Evolutionary conservation across 2,329 filamentous ascomycete genomes (phyloP), one percentile per base, ranked within the genome.

Genomic region (Colletotrichum somersetense): DNA sequence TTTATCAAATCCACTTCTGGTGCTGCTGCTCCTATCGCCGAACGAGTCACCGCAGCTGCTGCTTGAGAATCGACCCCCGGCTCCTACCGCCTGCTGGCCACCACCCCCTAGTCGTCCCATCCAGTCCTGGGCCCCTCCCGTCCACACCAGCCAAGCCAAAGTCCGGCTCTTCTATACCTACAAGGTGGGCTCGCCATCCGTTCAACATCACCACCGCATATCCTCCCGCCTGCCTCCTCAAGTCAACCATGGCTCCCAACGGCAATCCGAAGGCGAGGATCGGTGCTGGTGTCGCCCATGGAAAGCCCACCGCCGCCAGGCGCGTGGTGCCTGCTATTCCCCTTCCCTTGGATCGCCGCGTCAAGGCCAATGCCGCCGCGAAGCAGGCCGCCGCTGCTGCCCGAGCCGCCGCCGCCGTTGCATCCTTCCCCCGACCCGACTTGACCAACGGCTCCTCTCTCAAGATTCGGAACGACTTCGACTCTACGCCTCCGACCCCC

Each of bases 281-380:
- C 42, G 61, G 70, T 70, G 70, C 59, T 38, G 70, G 70, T 72
- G 70, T 61, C 66, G 66, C 61, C 53, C 30, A 62, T 44, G 72
- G 72, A 59, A 68, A 64, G 62, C 53, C 59, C 38, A 26, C 20
- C 40, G 16, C 48, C 26, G 11, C 55, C 35, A 81, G 80, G 74
- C 77, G 80, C 59, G 77, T 83, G 52, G 76, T 81, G 68, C 82
- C 82, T 71, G 82, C 79, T 67, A 79, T 84, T 57, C 82, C 82
- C 61, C 74, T 84, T 73, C 80, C 80, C 23, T 78, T 82, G 64
- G 68, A 64, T 35, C 73, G 73, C 38, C 73, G 73, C 73, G 77
- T 81, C 62, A 84, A 82, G 75, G 55, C 70, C 66, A 72, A 70
- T 65, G 70, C 66, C 33, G 70, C 70, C 81, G 81, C 67, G 79